These are phyloP conservation scores for Diaporthe sp. DNA, from an alignment of 2,329 filamentous ascomycete species.

Conservation along the genomic window DNA sequence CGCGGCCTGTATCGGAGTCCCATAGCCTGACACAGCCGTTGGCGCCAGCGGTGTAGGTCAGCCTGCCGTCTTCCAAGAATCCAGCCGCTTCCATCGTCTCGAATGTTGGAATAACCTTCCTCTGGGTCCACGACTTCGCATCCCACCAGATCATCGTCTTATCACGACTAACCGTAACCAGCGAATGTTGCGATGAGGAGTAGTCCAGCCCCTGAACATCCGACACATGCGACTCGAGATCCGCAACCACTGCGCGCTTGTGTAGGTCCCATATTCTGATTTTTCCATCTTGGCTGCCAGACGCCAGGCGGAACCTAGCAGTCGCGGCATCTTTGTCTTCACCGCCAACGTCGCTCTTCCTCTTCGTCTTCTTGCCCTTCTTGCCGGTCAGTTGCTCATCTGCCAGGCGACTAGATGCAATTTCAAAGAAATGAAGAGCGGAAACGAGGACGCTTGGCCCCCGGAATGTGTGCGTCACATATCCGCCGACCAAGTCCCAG, in stretches of 20 bases:
- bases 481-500: slow-evolving; percentile 93
- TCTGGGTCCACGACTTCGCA: slow-evolving; percentile 82
- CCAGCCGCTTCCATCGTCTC: slow-evolving; percentile 88
- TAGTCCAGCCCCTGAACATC: slow-evolving; percentile 91
- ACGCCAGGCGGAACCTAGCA: slow-evolving; percentile 81
- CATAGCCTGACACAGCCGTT: slow-evolving; percentile 87
- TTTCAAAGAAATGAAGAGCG: slow-evolving; percentile 90
- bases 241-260: slow-evolving; percentile 80
- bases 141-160: slow-evolving; percentile 97
- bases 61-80: slow-evolving; percentile 76
- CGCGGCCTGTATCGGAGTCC: slow-evolving; percentile 79
- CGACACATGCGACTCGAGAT: slow-evolving; percentile 91
- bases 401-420: slow-evolving; percentile 58
- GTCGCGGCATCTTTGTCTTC: slow-evolving; percentile 53
- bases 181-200: slow-evolving; percentile 75
- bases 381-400: slow-evolving; percentile 55
- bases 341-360: slow-evolving; percentile 55
- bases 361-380: slow-evolving; percentile 50
- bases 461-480: slow-evolving; percentile 93
- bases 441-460: slow-evolving; percentile 93
- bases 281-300: slow-evolving; percentile 93
- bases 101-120: slow-evolving; percentile 83
- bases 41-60: slow-evolving; percentile 87
- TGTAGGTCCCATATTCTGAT: slow-evolving; percentile 92
- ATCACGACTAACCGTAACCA: slow-evolving; percentile 89